Conservation (phyloP, 2,329 filamentous ascomycete species). For the Fusarium concolor region DNA sequence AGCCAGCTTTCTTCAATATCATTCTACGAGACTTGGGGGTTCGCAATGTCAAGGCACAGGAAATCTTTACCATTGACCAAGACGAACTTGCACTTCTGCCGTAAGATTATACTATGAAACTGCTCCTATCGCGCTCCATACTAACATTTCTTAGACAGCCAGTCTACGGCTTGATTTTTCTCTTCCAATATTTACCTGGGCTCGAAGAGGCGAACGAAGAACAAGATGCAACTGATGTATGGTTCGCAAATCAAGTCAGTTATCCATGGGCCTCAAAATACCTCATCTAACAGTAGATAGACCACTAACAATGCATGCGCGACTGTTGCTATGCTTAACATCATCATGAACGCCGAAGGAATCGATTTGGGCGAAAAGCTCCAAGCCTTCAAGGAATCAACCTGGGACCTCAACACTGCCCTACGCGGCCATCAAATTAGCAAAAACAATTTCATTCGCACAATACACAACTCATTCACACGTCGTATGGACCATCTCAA, state of each 20-base stretch:
- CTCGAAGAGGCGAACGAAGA: constrained; percentile 64
- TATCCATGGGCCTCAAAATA: not conserved
- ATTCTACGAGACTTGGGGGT: constrained; percentile 86
- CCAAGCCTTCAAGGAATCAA: constrained; percentile 77
- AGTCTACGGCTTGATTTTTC: constrained; percentile 87
- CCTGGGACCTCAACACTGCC: constrained; percentile 74
- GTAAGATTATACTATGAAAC: constrained; percentile 54
- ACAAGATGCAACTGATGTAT: constrained; percentile 71
- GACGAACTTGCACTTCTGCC: constrained; percentile 71
- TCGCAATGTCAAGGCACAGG: constrained; percentile 76
- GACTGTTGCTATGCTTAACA: constrained; percentile 92
- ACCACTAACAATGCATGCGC: constrained; percentile 88
- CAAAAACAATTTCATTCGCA: constrained; percentile 79
- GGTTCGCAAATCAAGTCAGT: constrained; percentile 91
- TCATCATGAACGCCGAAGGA: constrained; percentile 83
- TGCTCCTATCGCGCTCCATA: not conserved
- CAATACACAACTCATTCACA: constrained; percentile 89
- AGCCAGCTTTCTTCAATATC: constrained; percentile 88
- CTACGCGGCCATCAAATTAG: constrained; percentile 81
- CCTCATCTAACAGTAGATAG: constrained; percentile 55
- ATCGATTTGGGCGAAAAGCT: constrained; percentile 78
- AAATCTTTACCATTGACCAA: constrained; percentile 79
- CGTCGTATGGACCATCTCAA: constrained; percentile 80
- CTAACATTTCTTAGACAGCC: constrained; percentile 67
- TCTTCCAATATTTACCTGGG: constrained; percentile 77